These are phyloP conservation scores for Penicillium vulpinum DNA, from an alignment of 2,329 filamentous ascomycete species.

Conservation along the genomic window DNA sequence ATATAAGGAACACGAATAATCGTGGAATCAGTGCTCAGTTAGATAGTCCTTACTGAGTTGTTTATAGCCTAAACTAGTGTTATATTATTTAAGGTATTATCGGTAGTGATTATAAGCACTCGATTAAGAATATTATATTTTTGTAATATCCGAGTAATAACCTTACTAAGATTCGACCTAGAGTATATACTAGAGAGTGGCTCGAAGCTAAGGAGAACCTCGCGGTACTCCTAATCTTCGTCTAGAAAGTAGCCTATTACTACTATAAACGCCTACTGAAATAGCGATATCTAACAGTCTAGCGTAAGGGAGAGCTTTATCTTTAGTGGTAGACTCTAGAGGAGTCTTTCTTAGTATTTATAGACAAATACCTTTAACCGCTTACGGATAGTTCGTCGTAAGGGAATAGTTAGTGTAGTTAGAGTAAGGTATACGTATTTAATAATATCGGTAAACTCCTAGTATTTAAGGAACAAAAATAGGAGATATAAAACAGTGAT, in stretches of 20 bases:
- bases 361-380: not conserved
- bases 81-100: not conserved
- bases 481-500: not conserved
- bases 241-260: not conserved
- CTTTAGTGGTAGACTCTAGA: not conserved
- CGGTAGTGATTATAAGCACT: not conserved
- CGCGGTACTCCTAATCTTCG: not conserved
- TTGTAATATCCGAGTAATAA: not conserved
- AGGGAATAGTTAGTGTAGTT: not conserved
- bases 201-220: not conserved
- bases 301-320: not conserved
- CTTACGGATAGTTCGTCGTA: not conserved
- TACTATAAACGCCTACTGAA: not conserved
- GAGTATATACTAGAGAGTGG: not conserved
- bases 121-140: not conserved
- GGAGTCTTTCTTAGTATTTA: not conserved
- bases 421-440: not conserved
- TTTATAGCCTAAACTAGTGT: not conserved
- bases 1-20: not conserved
- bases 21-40: not conserved
- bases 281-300: not conserved
- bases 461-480: not conserved
- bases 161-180: not conserved
- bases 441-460: not conserved
- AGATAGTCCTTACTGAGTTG: not conserved